phyloP scores from a whole-genome alignment of 2,329 filamentous ascomycete genomes.

The Rosellinia necatrix region DNA sequence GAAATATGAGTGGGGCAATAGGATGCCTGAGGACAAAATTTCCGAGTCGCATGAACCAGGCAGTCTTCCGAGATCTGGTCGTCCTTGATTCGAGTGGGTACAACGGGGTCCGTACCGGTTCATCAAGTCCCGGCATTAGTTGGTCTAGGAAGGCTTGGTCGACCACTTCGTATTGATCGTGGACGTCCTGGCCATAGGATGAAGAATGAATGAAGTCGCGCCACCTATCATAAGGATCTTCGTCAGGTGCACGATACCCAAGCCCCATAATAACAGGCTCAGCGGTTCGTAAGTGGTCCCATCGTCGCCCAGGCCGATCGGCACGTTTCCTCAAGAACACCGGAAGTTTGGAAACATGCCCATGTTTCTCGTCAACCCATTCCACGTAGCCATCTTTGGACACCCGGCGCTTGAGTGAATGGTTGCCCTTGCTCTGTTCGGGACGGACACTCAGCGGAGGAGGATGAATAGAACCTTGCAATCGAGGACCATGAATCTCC shows the following conservation, averaged over 20 bases:
- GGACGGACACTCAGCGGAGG: constrained; percentile 34
- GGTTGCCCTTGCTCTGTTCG: constrained; percentile 35
- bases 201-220: constrained; percentile 59
- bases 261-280: constrained; percentile 63
- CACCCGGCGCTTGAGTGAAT: constrained; percentile 38
- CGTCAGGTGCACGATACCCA: constrained; percentile 48
- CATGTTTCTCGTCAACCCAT: constrained; percentile 42
- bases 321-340: constrained; percentile 53
- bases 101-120: constrained; percentile 46
- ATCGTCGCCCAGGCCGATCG: constrained; percentile 56
- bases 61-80: constrained; percentile 42
- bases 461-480: constrained; percentile 25
- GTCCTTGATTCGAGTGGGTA: constrained; percentile 45
- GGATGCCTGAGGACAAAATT: constrained; percentile 76
- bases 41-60: constrained; percentile 61
- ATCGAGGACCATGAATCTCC: constrained; percentile 33
- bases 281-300: constrained; percentile 63
- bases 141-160: constrained; percentile 46
- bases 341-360: constrained; percentile 46
- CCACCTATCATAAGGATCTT: constrained; percentile 54
- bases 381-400: constrained; percentile 43
- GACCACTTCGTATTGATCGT: constrained; percentile 55
- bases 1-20: constrained; percentile 82
- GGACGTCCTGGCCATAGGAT: constrained; percentile 52
- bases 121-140: constrained; percentile 46